Percentiles rank a stretch among this genome's conserved stretches.
Evolutionary conservation across 345 rosid genomes (phyloP).

Genomic region (Ricinus communis): DNA sequence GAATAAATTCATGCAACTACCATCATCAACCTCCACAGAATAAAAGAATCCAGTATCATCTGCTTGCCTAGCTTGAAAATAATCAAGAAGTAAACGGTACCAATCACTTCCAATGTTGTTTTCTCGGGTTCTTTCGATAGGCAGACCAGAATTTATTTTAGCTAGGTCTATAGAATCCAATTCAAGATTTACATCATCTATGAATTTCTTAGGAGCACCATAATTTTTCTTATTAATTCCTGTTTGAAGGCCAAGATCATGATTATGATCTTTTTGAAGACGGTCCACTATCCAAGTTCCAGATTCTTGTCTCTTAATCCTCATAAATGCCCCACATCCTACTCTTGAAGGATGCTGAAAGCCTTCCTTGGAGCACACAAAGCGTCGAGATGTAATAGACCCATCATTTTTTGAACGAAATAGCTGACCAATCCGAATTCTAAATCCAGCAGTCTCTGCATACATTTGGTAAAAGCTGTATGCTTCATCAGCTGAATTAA

Average conservation of each 20-base stretch:
- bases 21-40: conserved; percentile 54
- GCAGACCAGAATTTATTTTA: conserved; percentile 36
- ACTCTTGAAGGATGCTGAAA: conserved; percentile 92
- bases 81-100: conserved; percentile 65
- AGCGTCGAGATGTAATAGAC: conserved; percentile 76
- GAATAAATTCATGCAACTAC: conserved; percentile 68
- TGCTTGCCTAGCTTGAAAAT: conserved; percentile 74
- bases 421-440: conserved; percentile 85
- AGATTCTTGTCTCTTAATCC: conserved; percentile 77
- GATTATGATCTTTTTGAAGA: conserved; percentile 76
- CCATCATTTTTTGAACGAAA: conserved; percentile 84
- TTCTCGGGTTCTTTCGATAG: conserved; percentile 30
- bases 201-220: conserved; percentile 52
- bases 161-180: conserved; percentile 45
- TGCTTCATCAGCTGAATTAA: conserved; percentile 75
- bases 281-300: conserved; percentile 89
- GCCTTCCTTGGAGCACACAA: conserved; percentile 96
- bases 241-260: conserved; percentile 49
- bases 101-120: conserved; percentile 74
- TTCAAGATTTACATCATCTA: conserved; percentile 50
- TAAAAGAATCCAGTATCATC: conserved; percentile 86
- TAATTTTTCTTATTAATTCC: conserved; percentile 35
- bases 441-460: conserved; percentile 71
- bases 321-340: conserved; percentile 93
- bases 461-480: conserved; percentile 65